A percentile compares a stretch with the other conserved stretches of the same genome.
Evolutionary conservation across 2,329 filamentous ascomycete genomes (phyloP).

Genomic region (Coleophoma cylindrospora): DNA sequence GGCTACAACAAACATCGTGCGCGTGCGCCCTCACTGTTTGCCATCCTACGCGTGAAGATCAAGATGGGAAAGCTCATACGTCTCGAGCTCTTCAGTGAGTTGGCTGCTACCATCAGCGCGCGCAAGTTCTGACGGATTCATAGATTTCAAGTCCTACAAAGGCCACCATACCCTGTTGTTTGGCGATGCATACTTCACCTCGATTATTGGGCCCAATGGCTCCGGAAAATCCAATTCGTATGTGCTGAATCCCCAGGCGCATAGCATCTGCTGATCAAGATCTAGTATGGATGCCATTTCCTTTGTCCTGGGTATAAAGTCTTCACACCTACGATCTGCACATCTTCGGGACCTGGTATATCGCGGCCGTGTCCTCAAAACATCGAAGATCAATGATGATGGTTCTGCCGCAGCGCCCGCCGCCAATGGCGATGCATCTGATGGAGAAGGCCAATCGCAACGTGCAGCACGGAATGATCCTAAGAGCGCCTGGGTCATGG

Average conservation of each 20-base stretch:
- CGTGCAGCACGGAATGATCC: constrained; percentile 74
- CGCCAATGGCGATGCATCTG: constrained; percentile 52
- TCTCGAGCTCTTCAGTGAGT: constrained; percentile 86
- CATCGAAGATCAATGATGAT: constrained; percentile 87
- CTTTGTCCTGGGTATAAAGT: constrained; percentile 97
- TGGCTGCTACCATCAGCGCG: not conserved
- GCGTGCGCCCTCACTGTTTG: constrained; percentile 12
- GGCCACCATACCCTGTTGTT: constrained; percentile 92
- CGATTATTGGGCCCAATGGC: constrained; percentile 98
- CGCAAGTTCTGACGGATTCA: constrained; percentile 8
- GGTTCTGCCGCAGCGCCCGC: constrained; percentile 54
- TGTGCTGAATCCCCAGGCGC: constrained; percentile 37
- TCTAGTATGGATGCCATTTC: constrained; percentile 96
- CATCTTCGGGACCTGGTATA: constrained; percentile 95
- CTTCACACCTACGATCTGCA: constrained; percentile 90
- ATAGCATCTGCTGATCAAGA: constrained; percentile 16
- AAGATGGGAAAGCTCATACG: constrained; percentile 95
- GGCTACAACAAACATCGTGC: constrained; percentile 5
- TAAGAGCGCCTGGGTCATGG: constrained; percentile 97
- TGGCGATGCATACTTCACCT: constrained; percentile 97
- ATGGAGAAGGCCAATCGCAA: constrained; percentile 55
- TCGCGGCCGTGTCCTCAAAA: constrained; percentile 87
- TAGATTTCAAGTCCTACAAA: constrained; percentile 99
- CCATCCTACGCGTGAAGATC: constrained; percentile 23
- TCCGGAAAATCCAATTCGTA: constrained; percentile 98